Conservation (phyloP, 116 monocot species). For the Dioscorea cayenensis region DNA sequence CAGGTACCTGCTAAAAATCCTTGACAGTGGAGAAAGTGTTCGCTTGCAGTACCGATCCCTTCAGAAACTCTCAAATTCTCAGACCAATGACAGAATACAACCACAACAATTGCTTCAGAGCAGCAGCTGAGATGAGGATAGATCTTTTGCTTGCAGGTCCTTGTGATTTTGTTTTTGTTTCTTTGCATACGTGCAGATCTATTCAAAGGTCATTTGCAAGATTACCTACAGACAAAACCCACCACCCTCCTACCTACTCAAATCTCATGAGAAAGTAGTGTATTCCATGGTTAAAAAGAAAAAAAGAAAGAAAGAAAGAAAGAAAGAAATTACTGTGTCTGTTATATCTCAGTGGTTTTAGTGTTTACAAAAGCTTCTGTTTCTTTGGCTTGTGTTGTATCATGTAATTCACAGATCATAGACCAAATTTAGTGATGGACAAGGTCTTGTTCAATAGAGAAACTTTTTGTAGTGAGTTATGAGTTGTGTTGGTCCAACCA, state of each 20-base stretch:
- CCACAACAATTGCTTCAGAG: conserved; percentile 19
- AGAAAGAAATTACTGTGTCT: not conserved
- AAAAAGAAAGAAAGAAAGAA: not conserved
- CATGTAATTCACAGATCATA: too few relatives aligned
- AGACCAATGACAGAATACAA: conserved; percentile 21
- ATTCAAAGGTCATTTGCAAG: not conserved
- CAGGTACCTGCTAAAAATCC: conserved; percentile 83
- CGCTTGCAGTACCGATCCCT: conserved; percentile 85
- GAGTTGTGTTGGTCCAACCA: too few relatives aligned
- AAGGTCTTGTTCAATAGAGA: too few relatives aligned
- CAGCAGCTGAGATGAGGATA: conserved; percentile 5
- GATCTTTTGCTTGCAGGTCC: not conserved
- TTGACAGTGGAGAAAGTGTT: conserved; percentile 82
- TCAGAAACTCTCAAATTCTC: conserved; percentile 37
- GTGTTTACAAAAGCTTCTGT: too few relatives aligned
- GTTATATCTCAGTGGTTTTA: too few relatives aligned
- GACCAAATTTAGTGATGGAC: too few relatives aligned
- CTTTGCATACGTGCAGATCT: not conserved
- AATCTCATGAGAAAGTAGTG: too few relatives aligned
- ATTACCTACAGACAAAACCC: not conserved
- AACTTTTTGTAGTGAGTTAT: too few relatives aligned
- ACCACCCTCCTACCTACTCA: too few relatives aligned
- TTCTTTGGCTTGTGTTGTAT: too few relatives aligned
- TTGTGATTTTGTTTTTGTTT: not conserved
- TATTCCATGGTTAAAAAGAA: too few relatives aligned